Evolutionary conservation across 2,329 filamentous ascomycete species (phyloP), one percentile per base, ranked within the genome.

Genomic region (Akanthomyces lecanii): DNA sequence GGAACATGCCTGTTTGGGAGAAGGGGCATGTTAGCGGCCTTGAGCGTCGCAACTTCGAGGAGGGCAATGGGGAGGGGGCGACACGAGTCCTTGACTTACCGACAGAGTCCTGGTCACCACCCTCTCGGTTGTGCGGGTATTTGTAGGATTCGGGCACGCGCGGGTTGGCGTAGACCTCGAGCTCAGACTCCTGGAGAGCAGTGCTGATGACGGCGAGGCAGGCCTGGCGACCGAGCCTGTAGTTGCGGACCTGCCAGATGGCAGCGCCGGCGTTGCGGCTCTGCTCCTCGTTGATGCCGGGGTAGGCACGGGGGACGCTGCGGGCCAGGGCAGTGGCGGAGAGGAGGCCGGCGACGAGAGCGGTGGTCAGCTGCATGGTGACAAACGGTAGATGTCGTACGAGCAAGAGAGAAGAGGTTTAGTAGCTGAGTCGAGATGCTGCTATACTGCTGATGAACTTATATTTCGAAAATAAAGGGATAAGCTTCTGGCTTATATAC

Each of bases 131-230:
- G 38, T 61, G 58, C 18, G 23, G 47, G 57, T 51, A 60, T 1
- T 51, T 25, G 25, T 51, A 21, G 28, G 57, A 60, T 14, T 30
- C 28, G 33, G 57, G 57, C 25, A 60, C 57, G 33, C 14, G 25
- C 30, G 28, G 28, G 57, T 60, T 60, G 57, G 57, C 57, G 36
- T 50, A 51, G 45, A 60, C 33, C n/a, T 42, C 28, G 57, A 60
- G 44, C 12, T 25, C 36, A 10, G 57, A 60, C 57, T 60, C 57
- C 45, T 50, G 44, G n/a, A 60, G 57, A 8, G 44, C 45, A 14
- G 57, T 60, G 33, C 12, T 28, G 14, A 60, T 60, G 30, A 44
- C 57, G 30, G 44, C 44, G 3, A 60, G 45, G 30, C 57, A 60
- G 28, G 42, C 57, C 21, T 25, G 28, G 6, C 44, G 57, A 18